Conservation (phyloP, 257 asterid genomes). For the Solanum sitiens region DNA sequence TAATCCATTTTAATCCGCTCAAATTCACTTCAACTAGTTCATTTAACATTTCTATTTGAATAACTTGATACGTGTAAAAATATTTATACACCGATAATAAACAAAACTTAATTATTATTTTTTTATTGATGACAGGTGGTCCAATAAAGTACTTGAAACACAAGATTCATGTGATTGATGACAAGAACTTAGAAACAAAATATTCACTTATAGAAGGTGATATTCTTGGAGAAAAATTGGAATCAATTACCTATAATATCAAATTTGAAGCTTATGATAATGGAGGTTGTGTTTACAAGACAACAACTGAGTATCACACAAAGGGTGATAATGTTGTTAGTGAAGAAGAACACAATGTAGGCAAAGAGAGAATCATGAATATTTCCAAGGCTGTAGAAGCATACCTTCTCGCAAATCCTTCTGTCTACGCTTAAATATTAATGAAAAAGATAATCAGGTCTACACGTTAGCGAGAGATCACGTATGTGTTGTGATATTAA, state of each 20-base stretch:
- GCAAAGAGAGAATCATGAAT: conserved; percentile 8
- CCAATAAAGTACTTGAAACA: conserved; percentile 21
- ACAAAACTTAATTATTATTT: background rate
- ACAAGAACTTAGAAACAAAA: background rate
- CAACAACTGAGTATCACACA: conserved; percentile 12
- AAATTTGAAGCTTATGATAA: conserved; percentile 15
- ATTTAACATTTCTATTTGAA: background rate
- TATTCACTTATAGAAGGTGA: background rate
- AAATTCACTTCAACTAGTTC: background rate
- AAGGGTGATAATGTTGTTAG: conserved; percentile 13
- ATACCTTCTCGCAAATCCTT: conserved; percentile 12
- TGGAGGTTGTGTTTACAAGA: conserved; percentile 26
- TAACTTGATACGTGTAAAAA: background rate
- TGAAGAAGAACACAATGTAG: conserved; percentile 24
- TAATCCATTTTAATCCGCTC: no score
- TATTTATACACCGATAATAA: background rate
- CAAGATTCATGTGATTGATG: conserved; percentile 15
- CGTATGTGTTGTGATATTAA: background rate
- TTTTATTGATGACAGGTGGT: background rate
- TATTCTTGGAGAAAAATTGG: conserved; percentile 5
- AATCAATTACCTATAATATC: conserved; percentile 9
- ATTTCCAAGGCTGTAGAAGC: conserved; percentile 27
- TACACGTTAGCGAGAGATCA: background rate
- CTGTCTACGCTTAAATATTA: background rate
- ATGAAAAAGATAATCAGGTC: background rate